Base-by-base conservation (phyloP, 257 asterid species). In the Cordia subcordata region DNA sequence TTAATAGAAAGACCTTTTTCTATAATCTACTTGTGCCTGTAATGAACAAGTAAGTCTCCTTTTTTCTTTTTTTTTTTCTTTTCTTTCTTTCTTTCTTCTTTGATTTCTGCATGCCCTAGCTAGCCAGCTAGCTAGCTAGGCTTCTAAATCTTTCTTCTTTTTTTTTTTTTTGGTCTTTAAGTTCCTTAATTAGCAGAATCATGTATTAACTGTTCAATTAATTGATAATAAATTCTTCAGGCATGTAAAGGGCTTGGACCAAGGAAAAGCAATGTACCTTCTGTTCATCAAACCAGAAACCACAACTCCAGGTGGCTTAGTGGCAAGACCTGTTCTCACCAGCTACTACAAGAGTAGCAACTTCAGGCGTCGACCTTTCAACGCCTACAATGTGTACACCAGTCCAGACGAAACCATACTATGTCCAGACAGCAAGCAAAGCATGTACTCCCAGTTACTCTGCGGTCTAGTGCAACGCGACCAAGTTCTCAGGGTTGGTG, bases 391-490 rank as follows among this genome's bases (percentile, higher is more conserved):
- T 12, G 11, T 11, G 5, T 32, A 40, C 33, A 64, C 47, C 8
- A 27, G 59, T 18, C 65, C 49, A 0, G 44, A 46, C 21, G 65
- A 63, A 42, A 58, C 47, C 1, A 44, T 54, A 15, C 11, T 55
- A 1, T 54, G 68, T 37, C 5, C 13, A 22, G 62, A 64, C 11
- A 11, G 4, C 47, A 53, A 54, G 11, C 62, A 64, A 13, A 64
- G 63, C 57, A 45, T 65, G 57, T 65, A 32, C 22, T 17, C 13
- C 21, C 63, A 65, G 14, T 17, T 65, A n/a, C 40, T 65, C 5
- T 56, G 57, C 44, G 57, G 57, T 17, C 63, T 64, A n/a, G 19
- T 51, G 8, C 59, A 47, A 32, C 19, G 51, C 3, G 47, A 47
- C 11, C 6, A 39, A 1, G 67, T 62, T 5, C 22, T 51, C 19